Conservation (phyloP, 345 rosid genomes). For the Lepidium sativum region DNA sequence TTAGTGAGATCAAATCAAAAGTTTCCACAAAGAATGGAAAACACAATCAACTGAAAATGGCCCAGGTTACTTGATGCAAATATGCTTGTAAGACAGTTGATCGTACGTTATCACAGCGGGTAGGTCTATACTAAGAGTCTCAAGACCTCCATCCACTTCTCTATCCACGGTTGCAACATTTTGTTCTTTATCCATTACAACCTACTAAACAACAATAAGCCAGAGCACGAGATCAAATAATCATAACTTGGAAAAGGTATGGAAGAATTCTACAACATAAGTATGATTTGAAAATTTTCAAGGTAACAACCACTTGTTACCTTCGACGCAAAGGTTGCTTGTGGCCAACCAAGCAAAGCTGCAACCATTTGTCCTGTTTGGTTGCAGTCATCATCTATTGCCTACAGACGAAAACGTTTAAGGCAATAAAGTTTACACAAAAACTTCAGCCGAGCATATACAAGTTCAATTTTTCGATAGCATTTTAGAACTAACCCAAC, state of each 20-base stretch:
- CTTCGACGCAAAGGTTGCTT: constrained; percentile 95
- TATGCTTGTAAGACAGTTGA: not conserved
- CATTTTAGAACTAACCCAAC: not conserved
- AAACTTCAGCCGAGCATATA: not conserved
- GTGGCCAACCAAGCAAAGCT: constrained; percentile 90
- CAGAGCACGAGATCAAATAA: not conserved
- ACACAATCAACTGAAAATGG: too few relatives aligned
- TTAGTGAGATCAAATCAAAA: not conserved
- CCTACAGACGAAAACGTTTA: constrained; percentile 30
- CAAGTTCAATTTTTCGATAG: not conserved
- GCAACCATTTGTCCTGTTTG: constrained; percentile 99
- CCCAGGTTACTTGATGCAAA: too few relatives aligned
- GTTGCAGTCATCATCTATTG: constrained; percentile 97
- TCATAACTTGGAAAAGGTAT: not conserved
- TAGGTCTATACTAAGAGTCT: constrained; percentile 60
- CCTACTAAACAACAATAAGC: constrained; percentile 45
- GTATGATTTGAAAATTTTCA: not conserved
- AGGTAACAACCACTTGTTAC: constrained; percentile 28
- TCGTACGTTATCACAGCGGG: constrained; percentile 89
- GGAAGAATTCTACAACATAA: not conserved
- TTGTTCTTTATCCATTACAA: constrained; percentile 67
- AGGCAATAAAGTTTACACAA: not conserved
- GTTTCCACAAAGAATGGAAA: not conserved
- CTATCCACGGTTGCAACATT: constrained; percentile 65
- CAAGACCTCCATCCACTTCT: constrained; percentile 97